phyloP scores from a whole-genome alignment of 2,329 filamentous ascomycete genomes.

The Penicillium thymicola region DNA sequence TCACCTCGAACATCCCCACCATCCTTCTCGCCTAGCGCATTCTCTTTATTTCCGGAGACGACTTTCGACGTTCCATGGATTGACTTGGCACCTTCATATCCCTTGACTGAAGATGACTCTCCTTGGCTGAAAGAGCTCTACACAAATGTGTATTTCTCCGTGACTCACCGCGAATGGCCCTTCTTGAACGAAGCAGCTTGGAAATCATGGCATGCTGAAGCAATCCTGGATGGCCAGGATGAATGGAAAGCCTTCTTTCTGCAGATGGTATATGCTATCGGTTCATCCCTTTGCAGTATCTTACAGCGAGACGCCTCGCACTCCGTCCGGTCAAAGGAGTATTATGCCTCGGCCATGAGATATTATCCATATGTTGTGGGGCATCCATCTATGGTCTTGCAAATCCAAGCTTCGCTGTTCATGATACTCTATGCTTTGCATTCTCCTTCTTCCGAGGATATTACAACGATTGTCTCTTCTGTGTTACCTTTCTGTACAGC shows the following conservation, averaged over 20 bases:
- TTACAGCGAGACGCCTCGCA: conserved; percentile 23
- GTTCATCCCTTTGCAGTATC: conserved; percentile 24
- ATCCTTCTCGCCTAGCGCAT: conserved; percentile 6
- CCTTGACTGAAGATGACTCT: conserved; percentile 10
- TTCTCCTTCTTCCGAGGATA: conserved; percentile 27
- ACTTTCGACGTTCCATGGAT: conserved; percentile 18
- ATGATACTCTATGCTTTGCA: conserved; percentile 29
- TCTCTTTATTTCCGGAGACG: conserved; percentile 9
- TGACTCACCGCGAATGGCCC: conserved; percentile 28
- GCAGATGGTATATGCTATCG: conserved; percentile 29
- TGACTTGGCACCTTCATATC: conserved; percentile 8
- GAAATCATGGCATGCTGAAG: conserved; percentile 23
- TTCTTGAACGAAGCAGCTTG: conserved; percentile 25
- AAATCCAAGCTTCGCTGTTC: conserved; percentile 28
- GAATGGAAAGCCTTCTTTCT: conserved; percentile 28
- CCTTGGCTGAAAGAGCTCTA: conserved; percentile 26
- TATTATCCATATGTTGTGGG: conserved; percentile 28
- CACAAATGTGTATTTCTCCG: conserved; percentile 26
- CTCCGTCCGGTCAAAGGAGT: conserved; percentile 20
- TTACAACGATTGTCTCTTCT: conserved; percentile 24
- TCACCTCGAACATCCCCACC: conserved; percentile 1
- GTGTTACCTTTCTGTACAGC: conserved; percentile 28
- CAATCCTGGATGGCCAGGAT: conserved; percentile 9
- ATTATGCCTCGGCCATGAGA: conserved; percentile 24
- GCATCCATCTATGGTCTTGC: conserved; percentile 25